Conservation (phyloP, 441 rosid species). For the Melastoma candidum region DNA sequence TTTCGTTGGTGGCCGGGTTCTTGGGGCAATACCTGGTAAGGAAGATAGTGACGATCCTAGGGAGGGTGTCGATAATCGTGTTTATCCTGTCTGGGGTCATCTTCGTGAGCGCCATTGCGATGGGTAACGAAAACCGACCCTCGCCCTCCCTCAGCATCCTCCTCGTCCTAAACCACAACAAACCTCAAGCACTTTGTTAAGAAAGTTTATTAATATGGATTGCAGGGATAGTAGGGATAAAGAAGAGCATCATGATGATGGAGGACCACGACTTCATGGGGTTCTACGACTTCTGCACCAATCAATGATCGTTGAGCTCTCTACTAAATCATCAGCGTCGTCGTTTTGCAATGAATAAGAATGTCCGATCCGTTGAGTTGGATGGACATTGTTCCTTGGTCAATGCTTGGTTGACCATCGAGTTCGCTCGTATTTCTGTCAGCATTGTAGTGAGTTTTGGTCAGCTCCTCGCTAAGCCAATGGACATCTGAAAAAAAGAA, state of each 20-base stretch:
- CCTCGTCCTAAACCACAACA: neutral
- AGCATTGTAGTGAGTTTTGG: no score
- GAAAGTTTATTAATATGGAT: neutral
- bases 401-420: no score
- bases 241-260: conserved; percentile 13
- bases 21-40: conserved; percentile 17
- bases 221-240: conserved; percentile 10
- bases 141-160: neutral
- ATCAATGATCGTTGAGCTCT: conserved; percentile 1
- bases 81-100: conserved; percentile 18
- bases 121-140: conserved; percentile 7
- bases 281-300: conserved; percentile 9
- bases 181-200: neutral
- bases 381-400: no score
- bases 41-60: conserved; percentile 8
- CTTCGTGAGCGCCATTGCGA: conserved; percentile 16
- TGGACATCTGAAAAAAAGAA: no score
- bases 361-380: no score
- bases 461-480: no score
- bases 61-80: conserved; percentile 12
- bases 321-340: no score
- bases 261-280: conserved; percentile 13
- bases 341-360: neutral
- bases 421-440: no score
- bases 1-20: conserved; percentile 14